Base-by-base conservation (phyloP, 305 asterid species). In the Stenogyne calaminthoides region DNA sequence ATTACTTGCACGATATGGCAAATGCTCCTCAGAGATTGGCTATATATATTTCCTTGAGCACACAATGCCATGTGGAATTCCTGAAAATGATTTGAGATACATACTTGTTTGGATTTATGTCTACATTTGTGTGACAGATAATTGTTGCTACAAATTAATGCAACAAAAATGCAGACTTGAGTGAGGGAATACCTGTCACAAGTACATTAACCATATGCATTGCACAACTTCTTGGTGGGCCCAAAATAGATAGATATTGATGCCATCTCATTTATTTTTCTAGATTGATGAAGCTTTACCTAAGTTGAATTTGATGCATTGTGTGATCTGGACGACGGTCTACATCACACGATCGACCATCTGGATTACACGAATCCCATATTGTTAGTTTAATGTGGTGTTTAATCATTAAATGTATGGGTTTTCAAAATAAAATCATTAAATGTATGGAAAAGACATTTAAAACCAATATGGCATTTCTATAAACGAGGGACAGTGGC, bases 1-100 rank as follows among this genome's bases (percentile, higher is more conserved):
- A 71, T 78, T 78, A 63, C 82, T 64, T 78, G 59, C 14, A 42
- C 58, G 15, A 2, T 7, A 70, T 27, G 80, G 77, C 75, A 79
- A 37, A 56, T 6, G 27, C 81, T 66, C 77, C n/a, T 47, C 74
- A 60, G 2, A 2, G 20, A 67, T 49, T 77, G 76, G 77, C 20
- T 25, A 2, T 14, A 34, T 34, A 34, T 32, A 44, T 44, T 32
- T 58, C 15, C 9, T 9, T 15, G 27, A 22, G 39, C 52, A 11
- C 22, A 8, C 22, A 9, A 4, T n/a, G 77, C 70, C 81, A 77
- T 51, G 18, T 65, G 70, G 36, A 49, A 15, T 66, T 60, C 34
- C 9, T 19, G 18, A 27, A 3, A 36, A 67, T 11, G 62, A 7
- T 19, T 18, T 6, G 2, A 3, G 4, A 3, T n/a, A n/a, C n/a